A percentile compares a stretch with the other conserved stretches of the same genome.
These are phyloP conservation scores for Pyricularia sp. DNA, from an alignment of 2,329 filamentous ascomycete genomes.

Conservation along the genomic window DNA sequence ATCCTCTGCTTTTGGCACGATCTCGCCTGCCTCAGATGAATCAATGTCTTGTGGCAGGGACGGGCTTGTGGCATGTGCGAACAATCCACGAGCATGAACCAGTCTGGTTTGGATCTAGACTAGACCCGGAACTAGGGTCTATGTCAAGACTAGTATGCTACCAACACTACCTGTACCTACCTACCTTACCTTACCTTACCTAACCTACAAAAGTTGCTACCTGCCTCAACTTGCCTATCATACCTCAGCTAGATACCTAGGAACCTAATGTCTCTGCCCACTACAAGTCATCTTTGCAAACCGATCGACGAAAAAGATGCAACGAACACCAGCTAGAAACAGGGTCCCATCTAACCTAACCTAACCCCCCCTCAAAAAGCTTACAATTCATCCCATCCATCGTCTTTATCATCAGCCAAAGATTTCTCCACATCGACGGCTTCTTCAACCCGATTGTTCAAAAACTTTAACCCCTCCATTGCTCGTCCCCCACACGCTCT, in stretches of 20 bases:
- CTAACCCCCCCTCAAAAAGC: neutral
- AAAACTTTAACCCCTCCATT: slow-evolving; percentile 42
- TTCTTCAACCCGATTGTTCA: slow-evolving; percentile 27
- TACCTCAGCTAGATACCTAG: too few species aligned
- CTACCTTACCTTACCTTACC: too few species aligned
- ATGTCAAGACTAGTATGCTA: too few species aligned
- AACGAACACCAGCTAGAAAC: neutral
- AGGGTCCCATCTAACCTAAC: neutral
- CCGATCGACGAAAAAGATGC: neutral
- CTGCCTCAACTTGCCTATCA: too few species aligned
- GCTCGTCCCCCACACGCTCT: slow-evolving; percentile 67
- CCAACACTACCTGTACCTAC: too few species aligned
- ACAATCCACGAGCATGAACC: neutral
- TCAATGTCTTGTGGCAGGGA: neutral
- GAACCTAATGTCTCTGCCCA: too few species aligned
- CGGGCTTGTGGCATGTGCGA: too few species aligned
- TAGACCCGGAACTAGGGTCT: too few species aligned
- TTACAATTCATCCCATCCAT: neutral
- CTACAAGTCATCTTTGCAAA: neutral
- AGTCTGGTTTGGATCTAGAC: neutral
- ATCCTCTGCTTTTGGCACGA: neutral
- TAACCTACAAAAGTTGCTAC: too few species aligned
- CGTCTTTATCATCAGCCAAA: slow-evolving; percentile 9
- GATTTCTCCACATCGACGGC: slow-evolving; percentile 14
- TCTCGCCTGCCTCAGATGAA: neutral